These are phyloP conservation scores for Camellia oleifera DNA, from an alignment of 179 eudicot species.

Conservation along the genomic window DNA sequence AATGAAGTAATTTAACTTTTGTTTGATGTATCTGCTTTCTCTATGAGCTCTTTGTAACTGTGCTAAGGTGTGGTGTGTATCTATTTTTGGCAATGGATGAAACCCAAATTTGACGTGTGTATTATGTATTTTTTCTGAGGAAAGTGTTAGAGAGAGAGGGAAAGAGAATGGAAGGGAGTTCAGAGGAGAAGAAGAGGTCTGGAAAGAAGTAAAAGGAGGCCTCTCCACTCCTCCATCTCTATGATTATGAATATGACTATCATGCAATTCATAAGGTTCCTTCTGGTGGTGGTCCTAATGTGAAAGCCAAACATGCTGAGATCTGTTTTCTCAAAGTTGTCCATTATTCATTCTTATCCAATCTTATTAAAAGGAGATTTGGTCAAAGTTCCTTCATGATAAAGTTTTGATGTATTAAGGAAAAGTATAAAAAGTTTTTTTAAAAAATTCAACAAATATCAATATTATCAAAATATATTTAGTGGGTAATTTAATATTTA, in stretches of 20 bases:
- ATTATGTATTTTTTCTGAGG: neutral
- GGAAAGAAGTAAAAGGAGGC: conserved; percentile 24
- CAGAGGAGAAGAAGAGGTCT: conserved; percentile 14
- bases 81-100: too few species aligned
- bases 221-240: neutral
- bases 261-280: conserved; percentile 85
- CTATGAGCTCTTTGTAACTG: neutral
- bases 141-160: conserved; percentile 8
- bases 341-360: too few species aligned
- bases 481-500: too few species aligned
- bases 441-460: too few species aligned
- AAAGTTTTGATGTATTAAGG: too few species aligned
- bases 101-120: too few species aligned
- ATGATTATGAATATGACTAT: neutral
- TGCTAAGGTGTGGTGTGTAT: neutral
- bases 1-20: neutral
- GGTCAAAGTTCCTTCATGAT: too few species aligned
- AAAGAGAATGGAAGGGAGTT: too few species aligned
- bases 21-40: conserved; percentile 1
- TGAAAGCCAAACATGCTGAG: conserved; percentile 93
- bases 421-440: too few species aligned
- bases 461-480: too few species aligned
- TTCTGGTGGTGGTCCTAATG: conserved; percentile 87
- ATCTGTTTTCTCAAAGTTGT: conserved; percentile 19
- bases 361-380: too few species aligned